These are phyloP conservation scores for Fusarium nanum DNA, from an alignment of 2,329 filamentous ascomycete genomes.

Conservation along the genomic window DNA sequence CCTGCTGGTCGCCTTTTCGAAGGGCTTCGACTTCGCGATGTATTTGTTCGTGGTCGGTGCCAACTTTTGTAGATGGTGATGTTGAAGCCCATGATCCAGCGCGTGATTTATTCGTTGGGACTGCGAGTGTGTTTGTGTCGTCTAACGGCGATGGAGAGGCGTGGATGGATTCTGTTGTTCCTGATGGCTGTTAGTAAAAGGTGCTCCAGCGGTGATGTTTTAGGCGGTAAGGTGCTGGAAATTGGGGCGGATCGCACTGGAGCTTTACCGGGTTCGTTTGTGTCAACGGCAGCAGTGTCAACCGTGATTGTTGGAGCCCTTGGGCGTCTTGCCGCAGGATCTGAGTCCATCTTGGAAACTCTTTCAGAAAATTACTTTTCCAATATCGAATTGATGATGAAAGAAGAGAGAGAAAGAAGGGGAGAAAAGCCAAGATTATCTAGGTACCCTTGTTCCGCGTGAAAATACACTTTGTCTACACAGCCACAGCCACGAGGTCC, in stretches of 20 bases:
- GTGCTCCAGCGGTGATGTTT: background rate
- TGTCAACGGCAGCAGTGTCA: conserved; percentile 36
- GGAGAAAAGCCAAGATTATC: conserved; percentile 27
- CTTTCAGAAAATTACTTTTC: background rate
- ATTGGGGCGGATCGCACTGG: conserved; percentile 31
- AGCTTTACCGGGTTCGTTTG: conserved; percentile 36
- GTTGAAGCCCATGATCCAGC: conserved; percentile 34
- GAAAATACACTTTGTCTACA: conserved; percentile 31
- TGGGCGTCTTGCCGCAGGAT: conserved; percentile 16
- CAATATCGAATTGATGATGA: background rate
- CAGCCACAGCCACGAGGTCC: conserved; percentile 32
- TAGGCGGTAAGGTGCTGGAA: background rate
- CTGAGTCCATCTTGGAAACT: conserved; percentile 28
- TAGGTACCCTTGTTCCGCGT: background rate
- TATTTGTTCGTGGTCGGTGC: conserved; percentile 35
- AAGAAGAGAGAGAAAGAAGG: conserved; percentile 6
- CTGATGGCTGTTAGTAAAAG: background rate
- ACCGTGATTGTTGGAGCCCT: conserved; percentile 40
- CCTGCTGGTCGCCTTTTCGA: conserved; percentile 35
- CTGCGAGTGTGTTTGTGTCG: conserved; percentile 34
- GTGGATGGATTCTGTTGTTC: conserved; percentile 29
- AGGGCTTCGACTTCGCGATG: conserved; percentile 27
- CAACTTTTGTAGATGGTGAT: conserved; percentile 34
- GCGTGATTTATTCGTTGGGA: conserved; percentile 25
- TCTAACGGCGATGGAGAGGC: conserved; percentile 30